Evolutionary conservation across 805 yeast species (phyloP), one percentile per base, ranked within the genome.

Genomic region (Yarrowia deformans): DNA sequence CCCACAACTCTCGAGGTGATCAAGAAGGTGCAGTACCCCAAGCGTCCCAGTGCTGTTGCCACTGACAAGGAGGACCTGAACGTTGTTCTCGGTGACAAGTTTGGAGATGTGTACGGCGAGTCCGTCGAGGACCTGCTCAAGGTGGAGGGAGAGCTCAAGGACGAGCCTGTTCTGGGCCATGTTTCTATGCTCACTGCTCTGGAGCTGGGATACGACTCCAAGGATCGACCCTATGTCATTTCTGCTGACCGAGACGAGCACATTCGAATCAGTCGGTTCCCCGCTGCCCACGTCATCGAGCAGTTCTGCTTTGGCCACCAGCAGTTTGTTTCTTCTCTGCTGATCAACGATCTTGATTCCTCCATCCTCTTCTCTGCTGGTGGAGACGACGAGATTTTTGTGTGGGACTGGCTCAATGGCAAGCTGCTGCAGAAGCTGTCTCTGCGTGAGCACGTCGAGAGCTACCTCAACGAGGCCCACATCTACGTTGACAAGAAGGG

Each of bases 231-330:
- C 54, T 89, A 79, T 70, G 77, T 93, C 16, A 82, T 94, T 69
- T 88, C 97, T 1, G 87, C 93, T 46, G 99, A 95, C 80, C 85
- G 99, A 79, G 99, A 95, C 79, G 99, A 95, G 79, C 99, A 96
- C 78, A 90, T 95, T 71, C 85, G 96, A 77, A 83, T 95, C 18
- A 86, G 97, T 2, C 84, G 87, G 72, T 92, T 84, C 74, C 98
- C 98, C 1, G 84, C 88, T 71, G 82, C 93, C 3, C 91, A 82
- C 73, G 86, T 93, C 34, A 88, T 96, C 67, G 90, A 92, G 71
- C 85, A 87, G 74, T 93, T 91, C 87, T 81, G 93, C 67, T 91
- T 91, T 77, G 98, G 97, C 3, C 98, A 94, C 77, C 81, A 82
- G 54, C 90, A 92, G 77, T 96, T 92, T 67, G 88, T 95, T 10